phyloP scores from a whole-genome alignment of 169 alveolate genomes.

The Cryptosporidium tyzzeri region DNA sequence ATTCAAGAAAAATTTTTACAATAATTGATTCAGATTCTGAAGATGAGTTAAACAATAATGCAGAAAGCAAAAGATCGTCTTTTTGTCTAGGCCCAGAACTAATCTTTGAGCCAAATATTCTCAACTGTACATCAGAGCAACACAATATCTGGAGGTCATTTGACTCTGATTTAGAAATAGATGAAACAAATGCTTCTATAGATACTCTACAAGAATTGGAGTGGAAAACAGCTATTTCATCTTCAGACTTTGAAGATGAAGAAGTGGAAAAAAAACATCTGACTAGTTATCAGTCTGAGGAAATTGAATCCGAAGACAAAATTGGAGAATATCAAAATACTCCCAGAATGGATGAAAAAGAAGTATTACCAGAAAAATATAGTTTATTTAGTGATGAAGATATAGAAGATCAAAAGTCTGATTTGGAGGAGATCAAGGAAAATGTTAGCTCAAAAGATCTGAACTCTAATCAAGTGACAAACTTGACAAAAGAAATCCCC shows the following conservation, averaged over 20 bases:
- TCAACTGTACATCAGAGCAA: background rate
- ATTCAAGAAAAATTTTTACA: constrained; percentile 3
- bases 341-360: background rate
- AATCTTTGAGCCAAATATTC: background rate
- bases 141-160: constrained; percentile 30
- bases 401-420: background rate
- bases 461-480: background rate
- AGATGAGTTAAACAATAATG: background rate
- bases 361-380: background rate
- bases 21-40: constrained; percentile 51
- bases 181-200: background rate
- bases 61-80: constrained; percentile 39
- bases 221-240: constrained; percentile 50
- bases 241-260: background rate
- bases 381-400: background rate
- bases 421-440: background rate
- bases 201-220: constrained; percentile 26
- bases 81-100: constrained; percentile 74
- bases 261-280: background rate
- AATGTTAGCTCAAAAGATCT: background rate
- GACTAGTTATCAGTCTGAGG: background rate
- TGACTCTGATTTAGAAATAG: constrained; percentile 25
- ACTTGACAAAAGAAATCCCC: background rate
- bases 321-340: background rate
- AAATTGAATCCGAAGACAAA: background rate